These are phyloP conservation scores for Sporisorium sorghi DNA, from an alignment of 1,284 basidiomycete species.

Conservation along the genomic window DNA sequence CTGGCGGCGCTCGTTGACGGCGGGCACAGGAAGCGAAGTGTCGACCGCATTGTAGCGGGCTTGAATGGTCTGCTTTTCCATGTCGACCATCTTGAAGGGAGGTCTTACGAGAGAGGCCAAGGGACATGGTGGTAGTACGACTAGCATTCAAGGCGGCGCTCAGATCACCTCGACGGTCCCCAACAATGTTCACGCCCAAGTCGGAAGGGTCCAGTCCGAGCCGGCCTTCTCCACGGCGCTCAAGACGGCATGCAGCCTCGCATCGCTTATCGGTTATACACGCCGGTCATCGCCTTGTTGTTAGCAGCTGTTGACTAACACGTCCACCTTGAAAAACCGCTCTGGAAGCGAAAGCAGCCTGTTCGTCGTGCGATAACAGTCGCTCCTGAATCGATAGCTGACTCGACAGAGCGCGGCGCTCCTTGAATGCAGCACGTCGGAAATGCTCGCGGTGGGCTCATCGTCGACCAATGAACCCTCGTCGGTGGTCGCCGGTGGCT, in stretches of 20 bases:
- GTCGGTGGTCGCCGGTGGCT: not conserved
- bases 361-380: not conserved
- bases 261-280: too few species aligned
- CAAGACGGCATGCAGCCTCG: slow-evolving; percentile 3
- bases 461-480: slow-evolving; percentile 4
- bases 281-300: too few species aligned
- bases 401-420: slow-evolving; percentile 12
- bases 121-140: not conserved
- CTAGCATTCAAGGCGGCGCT: not conserved
- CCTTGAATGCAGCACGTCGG: slow-evolving; percentile 21
- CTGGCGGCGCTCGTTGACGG: slow-evolving; percentile 8
- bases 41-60: slow-evolving; percentile 40
- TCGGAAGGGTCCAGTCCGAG: slow-evolving; percentile 27
- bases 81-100: slow-evolving; percentile 15
- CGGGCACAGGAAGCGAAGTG: slow-evolving; percentile 19
- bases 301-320: too few species aligned
- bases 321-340: not conserved
- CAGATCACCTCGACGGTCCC: slow-evolving; percentile 6
- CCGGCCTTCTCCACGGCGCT: not conserved
- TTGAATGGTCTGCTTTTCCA: slow-evolving; percentile 29
- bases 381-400: slow-evolving; percentile 14
- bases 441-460: not conserved
- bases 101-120: not conserved
- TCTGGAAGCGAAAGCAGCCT: not conserved
- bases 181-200: not conserved